A percentile compares a stretch with the other conserved stretches of the same genome.
Evolutionary conservation across 768 basidiomycete genomes (phyloP).

Genomic region (Galerina sulciceps): DNA sequence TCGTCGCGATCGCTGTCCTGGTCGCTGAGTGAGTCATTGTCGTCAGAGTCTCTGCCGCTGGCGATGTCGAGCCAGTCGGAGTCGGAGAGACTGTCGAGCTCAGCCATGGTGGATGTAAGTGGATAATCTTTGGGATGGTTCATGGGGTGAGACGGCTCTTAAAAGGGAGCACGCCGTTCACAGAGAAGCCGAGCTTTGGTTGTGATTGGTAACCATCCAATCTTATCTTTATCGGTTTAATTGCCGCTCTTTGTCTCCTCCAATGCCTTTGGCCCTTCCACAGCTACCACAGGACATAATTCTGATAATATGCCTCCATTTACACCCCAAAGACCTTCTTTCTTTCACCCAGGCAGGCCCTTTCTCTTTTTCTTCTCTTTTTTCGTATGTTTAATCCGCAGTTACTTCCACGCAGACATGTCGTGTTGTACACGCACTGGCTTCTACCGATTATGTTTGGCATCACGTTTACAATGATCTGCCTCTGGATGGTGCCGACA

Average conservation of each 20-base stretch:
- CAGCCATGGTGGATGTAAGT: slow-evolving; percentile 54
- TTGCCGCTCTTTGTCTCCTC: background rate
- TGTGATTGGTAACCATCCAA: slow-evolving; percentile 3
- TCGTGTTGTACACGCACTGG: slow-evolving; percentile 61
- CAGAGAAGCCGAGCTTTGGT: slow-evolving; percentile 7
- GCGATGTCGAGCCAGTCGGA: slow-evolving; percentile 86
- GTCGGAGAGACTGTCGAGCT: slow-evolving; percentile 72
- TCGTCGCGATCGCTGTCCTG: slow-evolving; percentile 67
- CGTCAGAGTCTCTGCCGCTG: slow-evolving; percentile 70
- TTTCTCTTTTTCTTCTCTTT: background rate
- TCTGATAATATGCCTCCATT: slow-evolving; percentile 13
- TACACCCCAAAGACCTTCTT: slow-evolving; percentile 46
- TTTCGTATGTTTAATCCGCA: slow-evolving; percentile 5
- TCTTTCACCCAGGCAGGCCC: slow-evolving; percentile 49
- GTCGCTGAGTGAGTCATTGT: slow-evolving; percentile 70
- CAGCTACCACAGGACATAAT: slow-evolving; percentile 19
- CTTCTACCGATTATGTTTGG: slow-evolving; percentile 58
- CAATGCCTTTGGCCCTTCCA: slow-evolving; percentile 5
- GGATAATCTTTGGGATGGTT: slow-evolving; percentile 36
- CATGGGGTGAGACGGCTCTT: slow-evolving; percentile 33
- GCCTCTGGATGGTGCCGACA: slow-evolving; percentile 43
- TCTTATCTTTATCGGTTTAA: slow-evolving; percentile 8
- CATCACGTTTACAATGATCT: slow-evolving; percentile 51
- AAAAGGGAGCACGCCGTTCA: slow-evolving; percentile 24
- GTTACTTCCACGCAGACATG: slow-evolving; percentile 35